A percentile compares a stretch with the other conserved stretches of the same genome.
Conservation (phyloP, 192 early-diverging fungal species). For the Coemansia guatemalensis region DNA sequence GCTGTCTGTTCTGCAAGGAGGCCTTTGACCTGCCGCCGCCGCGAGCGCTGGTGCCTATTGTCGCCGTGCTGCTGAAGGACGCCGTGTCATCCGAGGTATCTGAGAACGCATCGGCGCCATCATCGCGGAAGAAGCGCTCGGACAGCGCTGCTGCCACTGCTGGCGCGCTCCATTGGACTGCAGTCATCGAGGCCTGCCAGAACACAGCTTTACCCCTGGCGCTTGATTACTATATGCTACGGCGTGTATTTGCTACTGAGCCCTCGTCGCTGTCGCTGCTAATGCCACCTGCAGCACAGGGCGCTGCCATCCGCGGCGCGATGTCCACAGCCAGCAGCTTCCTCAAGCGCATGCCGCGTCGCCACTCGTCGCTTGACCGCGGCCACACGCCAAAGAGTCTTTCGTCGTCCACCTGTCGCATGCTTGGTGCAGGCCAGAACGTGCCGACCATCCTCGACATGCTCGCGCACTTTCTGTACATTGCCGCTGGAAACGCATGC, state of each 20-base stretch:
- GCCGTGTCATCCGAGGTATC: conserved; percentile 33
- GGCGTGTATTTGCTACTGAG: conserved; percentile 47
- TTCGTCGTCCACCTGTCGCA: conserved; percentile 28
- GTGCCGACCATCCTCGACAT: conserved; percentile 38
- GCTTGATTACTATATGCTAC: conserved; percentile 47
- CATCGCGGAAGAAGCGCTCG: neutral
- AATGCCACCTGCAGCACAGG: conserved; percentile 7
- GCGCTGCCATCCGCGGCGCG: conserved; percentile 15
- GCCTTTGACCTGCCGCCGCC: conserved; percentile 39
- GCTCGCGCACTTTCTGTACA: conserved; percentile 33
- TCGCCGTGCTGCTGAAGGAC: conserved; percentile 51
- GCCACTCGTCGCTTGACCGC: conserved; percentile 23
- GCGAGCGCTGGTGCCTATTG: conserved; percentile 45
- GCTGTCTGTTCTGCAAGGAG: conserved; percentile 42
- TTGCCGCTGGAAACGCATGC: conserved; percentile 39
- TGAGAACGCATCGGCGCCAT: neutral
- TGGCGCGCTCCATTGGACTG: conserved; percentile 17
- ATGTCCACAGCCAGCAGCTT: conserved; percentile 29
- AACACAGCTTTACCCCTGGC: conserved; percentile 25
- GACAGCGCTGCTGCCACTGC: neutral
- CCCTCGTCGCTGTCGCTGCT: conserved; percentile 23
- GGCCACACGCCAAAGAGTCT: conserved; percentile 19
- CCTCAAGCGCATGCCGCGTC: conserved; percentile 47
- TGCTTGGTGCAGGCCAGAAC: conserved; percentile 5
- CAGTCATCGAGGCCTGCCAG: conserved; percentile 25